Base-by-base conservation (phyloP, 768 basidiomycete genomes). In the Ramaria rubella region DNA sequence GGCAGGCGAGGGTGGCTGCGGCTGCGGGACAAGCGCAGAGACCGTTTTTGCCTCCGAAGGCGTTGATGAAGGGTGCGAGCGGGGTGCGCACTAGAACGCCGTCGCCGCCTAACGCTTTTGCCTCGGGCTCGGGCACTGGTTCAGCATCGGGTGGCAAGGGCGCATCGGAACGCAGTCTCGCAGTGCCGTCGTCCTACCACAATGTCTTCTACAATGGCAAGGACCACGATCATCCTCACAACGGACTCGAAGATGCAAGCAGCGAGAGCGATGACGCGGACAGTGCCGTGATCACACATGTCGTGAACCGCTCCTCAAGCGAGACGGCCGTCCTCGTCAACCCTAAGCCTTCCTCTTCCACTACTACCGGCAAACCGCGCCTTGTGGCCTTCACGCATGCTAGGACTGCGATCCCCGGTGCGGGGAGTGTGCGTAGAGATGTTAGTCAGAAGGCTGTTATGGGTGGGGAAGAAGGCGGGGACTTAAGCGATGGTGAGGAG, bases 261-360 rank as follows among this genome's bases (percentile, higher is more conserved):
- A 48, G n/a, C 46, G 46, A 48, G 46, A 48, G 46, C 46, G 46
- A 48, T 30, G 55, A 49, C 14, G 31, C 27, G 19, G 29, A 48
- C 17, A 34, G 48, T 15, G 42, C 55, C 24, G 55, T 36, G 5
- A 56, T 34, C 27, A 4, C 17, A n/a, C 27, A 54, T 40, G 43
- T 19, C 4, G 21, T 29, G 4, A 4, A 48, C 17, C 17, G 26
- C 11, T 30, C 5, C n/a, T 24, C 26, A 5, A 46, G 6, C 27
- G 26, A 31, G 9, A n/a, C 55, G 12, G 21, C 17, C 7, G n/a
- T 17, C 1, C 9, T 19, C 8, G 12, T 26, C 26, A 27, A 0
- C 44, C 60, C 42, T 24, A 56, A 31, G n/a, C 40, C 17, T n/a
- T n/a, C n/a, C n/a, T n/a, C n/a, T n/a, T n/a, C n/a, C n/a, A n/a